These are phyloP conservation scores for Lichtheimia ornata DNA, from an alignment of 371 early-diverging fungal genomes.

Conservation along the genomic window DNA sequence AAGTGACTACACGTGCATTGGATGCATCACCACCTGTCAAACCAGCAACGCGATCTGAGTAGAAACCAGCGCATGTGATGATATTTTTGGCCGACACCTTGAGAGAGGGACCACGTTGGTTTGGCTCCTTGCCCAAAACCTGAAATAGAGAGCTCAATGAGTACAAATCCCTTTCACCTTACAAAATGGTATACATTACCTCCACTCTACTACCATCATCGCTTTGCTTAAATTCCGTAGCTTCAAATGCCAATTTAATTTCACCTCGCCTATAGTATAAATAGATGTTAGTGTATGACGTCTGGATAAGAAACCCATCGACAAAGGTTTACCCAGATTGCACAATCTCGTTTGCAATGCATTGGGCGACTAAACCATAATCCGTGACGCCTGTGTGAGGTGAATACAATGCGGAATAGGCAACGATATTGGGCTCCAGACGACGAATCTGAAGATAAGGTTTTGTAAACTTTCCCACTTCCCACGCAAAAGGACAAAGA, in stretches of 20 bases:
- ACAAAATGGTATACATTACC: slow-evolving; percentile 4
- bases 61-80: slow-evolving; percentile 55
- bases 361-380: slow-evolving; percentile 47
- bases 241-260: slow-evolving; percentile 52
- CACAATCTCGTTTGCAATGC: slow-evolving; percentile 48
- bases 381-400: slow-evolving; percentile 54
- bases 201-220: slow-evolving; percentile 41
- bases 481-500: neutral
- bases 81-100: slow-evolving; percentile 50
- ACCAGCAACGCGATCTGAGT: slow-evolving; percentile 50
- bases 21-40: slow-evolving; percentile 47
- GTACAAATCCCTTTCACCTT: neutral
- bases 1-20: slow-evolving; percentile 45
- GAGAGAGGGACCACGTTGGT: slow-evolving; percentile 46
- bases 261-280: slow-evolving; percentile 41
- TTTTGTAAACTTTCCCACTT: too few species aligned
- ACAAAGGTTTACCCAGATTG: slow-evolving; percentile 40
- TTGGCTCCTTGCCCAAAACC: slow-evolving; percentile 49
- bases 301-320: neutral
- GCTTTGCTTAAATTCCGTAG: slow-evolving; percentile 35
- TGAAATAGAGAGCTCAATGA: neutral
- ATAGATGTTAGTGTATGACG: neutral
- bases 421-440: slow-evolving; percentile 49
- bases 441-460: slow-evolving; percentile 31
- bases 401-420: slow-evolving; percentile 51